Percentiles rank a stretch among this genome's conserved stretches.
phyloP scores from a whole-genome alignment of 345 rosid species.

The Syzygium aromaticum region DNA sequence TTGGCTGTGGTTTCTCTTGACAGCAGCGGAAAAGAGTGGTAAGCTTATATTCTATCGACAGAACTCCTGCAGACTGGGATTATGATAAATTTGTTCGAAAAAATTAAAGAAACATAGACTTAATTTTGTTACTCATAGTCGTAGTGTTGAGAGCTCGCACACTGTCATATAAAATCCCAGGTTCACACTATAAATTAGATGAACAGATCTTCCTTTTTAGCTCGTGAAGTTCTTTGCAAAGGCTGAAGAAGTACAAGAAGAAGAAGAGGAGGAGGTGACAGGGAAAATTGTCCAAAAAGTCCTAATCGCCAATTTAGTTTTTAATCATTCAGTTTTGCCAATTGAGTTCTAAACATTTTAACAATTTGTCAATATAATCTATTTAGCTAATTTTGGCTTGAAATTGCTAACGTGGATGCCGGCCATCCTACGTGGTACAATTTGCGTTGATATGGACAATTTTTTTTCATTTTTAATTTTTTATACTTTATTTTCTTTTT shows the following conservation, averaged over 20 bases:
- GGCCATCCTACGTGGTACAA: rapidly evolving
- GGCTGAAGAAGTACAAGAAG: neutral
- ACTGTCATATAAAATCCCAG: neutral
- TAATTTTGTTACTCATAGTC: neutral
- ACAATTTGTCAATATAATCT: too few species aligned
- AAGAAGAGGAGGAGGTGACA: constrained; percentile 10
- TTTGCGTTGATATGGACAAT: too few species aligned
- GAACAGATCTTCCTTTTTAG: neutral
- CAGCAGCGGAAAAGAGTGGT: neutral
- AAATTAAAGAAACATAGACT: neutral
- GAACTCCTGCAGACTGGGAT: neutral
- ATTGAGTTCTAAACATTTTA: too few species aligned
- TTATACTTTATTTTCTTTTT: neutral
- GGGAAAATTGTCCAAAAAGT: too few species aligned
- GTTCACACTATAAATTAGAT: neutral
- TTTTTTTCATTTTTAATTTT: too few species aligned
- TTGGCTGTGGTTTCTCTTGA: neutral
- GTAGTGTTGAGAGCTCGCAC: neutral
- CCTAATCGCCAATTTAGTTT: too few species aligned
- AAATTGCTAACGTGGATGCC: rapidly evolving
- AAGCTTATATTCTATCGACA: neutral
- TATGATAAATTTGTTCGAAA: neutral
- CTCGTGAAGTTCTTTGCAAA: neutral
- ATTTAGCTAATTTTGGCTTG: neutral
- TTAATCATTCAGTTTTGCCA: too few species aligned